Base-by-base conservation (phyloP, 1,139 yeast genomes). In the Candida sanyaensis region DNA sequence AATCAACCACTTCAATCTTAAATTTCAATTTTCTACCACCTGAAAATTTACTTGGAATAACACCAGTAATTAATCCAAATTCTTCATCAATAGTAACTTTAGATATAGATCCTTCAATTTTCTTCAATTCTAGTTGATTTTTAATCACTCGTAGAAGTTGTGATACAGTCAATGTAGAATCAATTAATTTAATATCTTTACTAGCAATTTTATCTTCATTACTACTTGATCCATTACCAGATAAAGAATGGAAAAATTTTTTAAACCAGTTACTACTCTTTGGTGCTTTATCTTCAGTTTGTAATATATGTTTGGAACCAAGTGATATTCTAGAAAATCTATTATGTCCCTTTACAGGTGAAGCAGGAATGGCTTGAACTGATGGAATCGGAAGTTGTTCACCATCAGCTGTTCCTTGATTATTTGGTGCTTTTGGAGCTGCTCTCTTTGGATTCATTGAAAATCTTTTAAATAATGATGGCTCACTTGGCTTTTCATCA, bases 71-170 rank as follows among this genome's bases (percentile, higher is more conserved):
- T 10, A 70, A 55, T 4, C 80, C 76, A 56, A 71, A 71, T 50
- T 73, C 77, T 55, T 71, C 70, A 58, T 75, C 75, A 44, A 75
- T 65, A 10, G 66, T 71, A 29, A 75, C 75, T 40, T 69, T 65
- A 26, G 65, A 61, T 6, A 80, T 68, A 1, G 83, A 69, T 0
- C 84, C 84, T 60, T 80, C 84, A 49, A 78, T 69, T 46, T 69
- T 66, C 56, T 79, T 78, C 59, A 79, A 63, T 54, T 74, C 75
- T 45, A 80, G 60, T 27, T 80, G 77, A 41, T 69, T 68, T 49
- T 62, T 65, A 47, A 75, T 66, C 10, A 73, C 64, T 42, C 71
- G 56, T 48, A 69, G 60, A 42, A 75, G 63, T 30, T 70, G 71
- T 6, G 49, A 47, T 4, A 76, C 60, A 6, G 58, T 54, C 33